Evolutionary conservation across 805 yeast genomes (phyloP).

Genomic region (Kluyveromyces siamensis): DNA sequence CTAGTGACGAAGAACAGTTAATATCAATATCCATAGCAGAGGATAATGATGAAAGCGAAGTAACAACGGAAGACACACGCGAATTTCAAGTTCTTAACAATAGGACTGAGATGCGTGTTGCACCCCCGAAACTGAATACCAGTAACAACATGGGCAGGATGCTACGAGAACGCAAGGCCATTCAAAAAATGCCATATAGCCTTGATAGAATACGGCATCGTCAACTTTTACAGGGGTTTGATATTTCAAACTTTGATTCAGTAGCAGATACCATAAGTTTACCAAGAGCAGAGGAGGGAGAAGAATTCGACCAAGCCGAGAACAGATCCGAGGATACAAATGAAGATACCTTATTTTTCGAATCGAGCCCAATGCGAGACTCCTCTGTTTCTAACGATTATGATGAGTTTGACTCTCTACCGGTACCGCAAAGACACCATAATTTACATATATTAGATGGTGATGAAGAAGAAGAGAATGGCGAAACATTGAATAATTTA

Average conservation of each 20-base stretch:
- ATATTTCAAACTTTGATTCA: constrained; percentile 17
- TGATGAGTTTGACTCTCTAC: neutral
- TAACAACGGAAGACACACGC: neutral
- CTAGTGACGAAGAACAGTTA: constrained; percentile 1
- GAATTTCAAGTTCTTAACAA: neutral
- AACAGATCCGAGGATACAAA: neutral
- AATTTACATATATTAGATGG: neutral
- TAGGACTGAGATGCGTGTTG: neutral
- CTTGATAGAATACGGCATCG: constrained; percentile 26
- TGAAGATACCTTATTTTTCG: neutral
- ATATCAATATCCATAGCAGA: neutral
- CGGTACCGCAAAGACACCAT: constrained; percentile 3
- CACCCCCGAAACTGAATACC: neutral
- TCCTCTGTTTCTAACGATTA: neutral
- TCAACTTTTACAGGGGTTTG: constrained; percentile 24
- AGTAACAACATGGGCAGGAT: constrained; percentile 9
- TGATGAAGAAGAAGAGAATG: constrained; percentile 1
- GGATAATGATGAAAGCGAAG: neutral
- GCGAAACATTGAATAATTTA: neutral
- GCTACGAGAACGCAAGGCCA: constrained; percentile 25
- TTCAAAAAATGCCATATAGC: constrained; percentile 29
- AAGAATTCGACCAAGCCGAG: neutral
- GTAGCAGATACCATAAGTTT: constrained; percentile 14
- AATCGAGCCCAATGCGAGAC: neutral
- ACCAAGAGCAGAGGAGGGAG: constrained; percentile 5